Conservation (phyloP, 768 basidiomycete species). For the Krasilnikovozyma curviuscula region DNA sequence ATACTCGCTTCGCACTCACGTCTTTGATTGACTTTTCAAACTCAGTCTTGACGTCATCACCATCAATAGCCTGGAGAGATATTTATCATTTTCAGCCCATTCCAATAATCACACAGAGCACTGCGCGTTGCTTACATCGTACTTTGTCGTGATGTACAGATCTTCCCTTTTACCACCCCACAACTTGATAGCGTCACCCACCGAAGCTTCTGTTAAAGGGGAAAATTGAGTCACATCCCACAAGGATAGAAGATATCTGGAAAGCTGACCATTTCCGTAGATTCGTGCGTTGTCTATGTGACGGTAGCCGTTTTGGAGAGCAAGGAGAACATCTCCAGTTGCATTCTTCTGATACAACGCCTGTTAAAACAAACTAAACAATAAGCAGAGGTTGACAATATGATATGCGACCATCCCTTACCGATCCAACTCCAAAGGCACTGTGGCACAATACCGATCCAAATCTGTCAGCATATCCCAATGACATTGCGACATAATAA, state of each 20-base stretch:
- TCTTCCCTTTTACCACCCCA: background rate
- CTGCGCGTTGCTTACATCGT: too few species aligned
- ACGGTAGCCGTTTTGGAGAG: slow-evolving; percentile 39
- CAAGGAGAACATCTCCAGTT: slow-evolving; percentile 23
- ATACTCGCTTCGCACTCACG: too few species aligned
- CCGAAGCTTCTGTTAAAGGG: background rate
- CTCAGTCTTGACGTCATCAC: background rate
- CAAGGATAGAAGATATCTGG: slow-evolving; percentile 33
- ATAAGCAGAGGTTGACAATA: too few species aligned
- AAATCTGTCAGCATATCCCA: background rate
- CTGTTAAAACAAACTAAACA: too few species aligned
- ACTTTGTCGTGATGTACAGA: background rate
- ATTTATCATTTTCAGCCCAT: too few species aligned
- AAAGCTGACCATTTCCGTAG: slow-evolving; percentile 39
- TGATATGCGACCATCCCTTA: too few species aligned
- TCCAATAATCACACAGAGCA: too few species aligned
- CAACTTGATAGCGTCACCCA: background rate
- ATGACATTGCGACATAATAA: background rate
- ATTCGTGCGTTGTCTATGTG: slow-evolving; percentile 48
- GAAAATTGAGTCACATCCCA: background rate
- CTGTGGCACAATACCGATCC: background rate
- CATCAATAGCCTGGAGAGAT: background rate
- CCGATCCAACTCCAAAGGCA: slow-evolving; percentile 1
- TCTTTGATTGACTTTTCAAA: background rate
- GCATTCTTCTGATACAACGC: slow-evolving; percentile 7